Base-by-base conservation (phyloP, 441 rosid species). In the Omphalea diandra region DNA sequence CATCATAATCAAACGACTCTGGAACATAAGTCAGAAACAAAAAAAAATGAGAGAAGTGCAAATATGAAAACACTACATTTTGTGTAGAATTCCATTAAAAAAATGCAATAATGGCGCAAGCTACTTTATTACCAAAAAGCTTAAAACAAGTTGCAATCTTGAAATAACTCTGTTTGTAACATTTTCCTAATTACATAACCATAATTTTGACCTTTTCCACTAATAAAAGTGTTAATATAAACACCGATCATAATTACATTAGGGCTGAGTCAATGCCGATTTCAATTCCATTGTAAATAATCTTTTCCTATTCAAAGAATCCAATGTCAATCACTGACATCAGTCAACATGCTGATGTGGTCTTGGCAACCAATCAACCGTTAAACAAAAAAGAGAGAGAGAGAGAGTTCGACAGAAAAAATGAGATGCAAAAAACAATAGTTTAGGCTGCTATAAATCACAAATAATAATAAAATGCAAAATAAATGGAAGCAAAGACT, bases 401-500 rank as follows among this genome's bases (percentile, higher is more conserved):
- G 59, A 18, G 11, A 54, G n/a, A 26, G 11, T 54, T 2, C 27
- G 35, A 54, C 27, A 54, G 3, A 11, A 14, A n/a, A 27, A 35
- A 54, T 27, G 6, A 12, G 15, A 54, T 27, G 18, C 58, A 54
- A 54, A 53, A 11, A 54, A 32, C 32, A 54, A 50, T 27, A 54
- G 35, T 5, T 3, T 29, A 1, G 1, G 35, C n/a, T 35, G 27
- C 4, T 54, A 47, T 7, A 10, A 7, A 38, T n/a, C 7, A 10
- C 17, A 36, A 22, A 4, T 22, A 58, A 32, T 1, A 12, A 38
- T 3, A 4, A 36, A n/a, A 61, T 10, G 24, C 5, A 38, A 36
- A 59, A 61, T 4, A 61, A 40, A 40, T 38, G 65, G 44, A 61
- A 38, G 49, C 35, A 64, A 64, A 46, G 5, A 64, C 4, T 44